Evolutionary conservation across 257 asterid species (phyloP), one percentile per base, ranked within the genome.

Genomic region (Echium plantagineum): DNA sequence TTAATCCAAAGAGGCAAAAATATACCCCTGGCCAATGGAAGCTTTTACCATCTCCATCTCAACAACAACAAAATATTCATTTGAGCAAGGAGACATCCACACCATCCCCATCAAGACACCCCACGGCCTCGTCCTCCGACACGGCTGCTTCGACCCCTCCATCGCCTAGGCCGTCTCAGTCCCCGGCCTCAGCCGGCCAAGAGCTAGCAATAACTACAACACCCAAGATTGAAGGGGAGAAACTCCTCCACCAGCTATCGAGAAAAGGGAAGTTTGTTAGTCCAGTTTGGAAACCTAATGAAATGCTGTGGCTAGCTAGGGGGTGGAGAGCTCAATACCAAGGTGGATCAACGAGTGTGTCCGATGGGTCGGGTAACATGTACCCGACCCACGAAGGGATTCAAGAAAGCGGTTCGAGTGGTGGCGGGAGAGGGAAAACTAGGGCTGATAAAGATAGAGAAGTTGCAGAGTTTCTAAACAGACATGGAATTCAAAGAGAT

Each of bases 261-360:
- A 63, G 81, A 59, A 78, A 78, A 52, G 84, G 84, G 2, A 78
- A 78, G 28, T 75, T 69, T 62, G 84, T 78, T 5, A 78, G 84
- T 48, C 81, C 78, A 16, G 84, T 78, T 26, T 78, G 84, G 84
- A 78, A 78, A 65, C 84, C 84, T 8, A 69, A 75, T 24, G 84
- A 78, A 72, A 78, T 78, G 84, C 53, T 78, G 49, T 78, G 84
- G 79, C 52, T 78, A 22, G 84, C 84, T 21, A 69, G 78, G 72
- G 84, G 81, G 3, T 78, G 84, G 84, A 66, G 74, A 53, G 66
- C 65, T 59, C 84, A 78, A 60, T 78, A 78, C 64, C 81, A 69
- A 10, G 75, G 70, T 20, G 49, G 46, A 7, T 7, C 2, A 31
- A 7, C 8, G 9, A 31, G 38, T 7, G 71, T 57, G 30, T 21